Conservation (phyloP, 305 asterid species). For the Fraxinus floribunda region DNA sequence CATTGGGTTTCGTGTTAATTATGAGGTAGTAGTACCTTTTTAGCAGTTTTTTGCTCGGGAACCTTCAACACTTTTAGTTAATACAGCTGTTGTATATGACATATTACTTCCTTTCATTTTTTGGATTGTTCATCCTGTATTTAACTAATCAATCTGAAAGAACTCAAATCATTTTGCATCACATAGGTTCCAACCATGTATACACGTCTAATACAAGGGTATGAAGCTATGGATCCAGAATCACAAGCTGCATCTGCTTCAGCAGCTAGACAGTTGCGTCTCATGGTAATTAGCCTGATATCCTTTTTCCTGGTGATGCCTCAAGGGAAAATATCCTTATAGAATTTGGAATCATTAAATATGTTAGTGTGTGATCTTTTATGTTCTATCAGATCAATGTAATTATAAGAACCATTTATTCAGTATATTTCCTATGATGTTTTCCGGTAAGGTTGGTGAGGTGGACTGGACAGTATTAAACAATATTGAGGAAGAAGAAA, state of each 20-base stretch:
- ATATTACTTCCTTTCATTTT: neutral
- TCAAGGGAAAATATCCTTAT: neutral
- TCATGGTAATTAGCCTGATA: constrained; percentile 63
- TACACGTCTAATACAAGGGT: constrained; percentile 94
- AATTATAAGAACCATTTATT: neutral
- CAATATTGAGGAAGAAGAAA: neutral
- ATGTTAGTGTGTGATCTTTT: neutral
- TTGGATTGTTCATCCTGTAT: constrained; percentile 11
- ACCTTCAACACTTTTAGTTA: neutral
- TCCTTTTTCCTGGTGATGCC: constrained; percentile 16
- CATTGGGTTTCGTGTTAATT: neutral
- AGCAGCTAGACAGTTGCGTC: constrained; percentile 82
- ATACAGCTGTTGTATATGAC: neutral
- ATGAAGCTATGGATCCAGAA: constrained; percentile 82
- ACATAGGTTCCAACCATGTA: constrained; percentile 93
- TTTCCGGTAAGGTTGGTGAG: neutral
- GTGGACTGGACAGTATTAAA: neutral
- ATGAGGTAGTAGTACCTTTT: neutral
- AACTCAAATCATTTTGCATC: constrained; percentile 3
- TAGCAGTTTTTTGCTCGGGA: neutral
- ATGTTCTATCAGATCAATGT: neutral
- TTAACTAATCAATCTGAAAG: neutral
- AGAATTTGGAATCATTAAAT: neutral
- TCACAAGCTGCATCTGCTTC: constrained; percentile 63
- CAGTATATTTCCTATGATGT: neutral